Evolutionary conservation across 2,329 filamentous ascomycete genomes (phyloP).

Genomic region (Plectosphaerella sp.): DNA sequence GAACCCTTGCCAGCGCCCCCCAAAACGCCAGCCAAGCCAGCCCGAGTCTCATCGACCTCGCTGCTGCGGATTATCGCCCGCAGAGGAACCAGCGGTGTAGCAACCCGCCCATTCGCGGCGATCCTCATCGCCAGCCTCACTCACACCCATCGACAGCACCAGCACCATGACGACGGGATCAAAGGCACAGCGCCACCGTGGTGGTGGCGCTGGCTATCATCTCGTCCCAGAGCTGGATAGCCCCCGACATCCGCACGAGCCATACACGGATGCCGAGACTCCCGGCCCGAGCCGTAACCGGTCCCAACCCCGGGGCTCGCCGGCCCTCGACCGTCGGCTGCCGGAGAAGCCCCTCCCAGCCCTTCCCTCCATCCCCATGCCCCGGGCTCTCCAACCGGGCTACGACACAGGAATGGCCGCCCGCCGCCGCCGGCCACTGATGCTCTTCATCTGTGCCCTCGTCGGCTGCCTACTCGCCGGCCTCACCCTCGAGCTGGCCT

Average conservation of each 20-base stretch:
- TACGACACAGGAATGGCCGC: conserved; percentile 3
- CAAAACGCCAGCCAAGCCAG: no score
- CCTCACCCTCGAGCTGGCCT: conserved; percentile 26
- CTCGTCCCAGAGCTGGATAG: neutral
- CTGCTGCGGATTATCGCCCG: no score
- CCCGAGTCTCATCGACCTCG: no score
- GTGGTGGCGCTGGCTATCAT: neutral
- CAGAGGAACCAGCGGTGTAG: no score
- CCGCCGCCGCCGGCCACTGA: conserved; percentile 12
- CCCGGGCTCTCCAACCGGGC: neutral
- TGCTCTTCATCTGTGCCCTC: conserved; percentile 16
- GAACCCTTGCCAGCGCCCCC: no score
- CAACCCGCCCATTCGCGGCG: no score
- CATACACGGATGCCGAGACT: neutral
- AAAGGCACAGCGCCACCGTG: neutral
- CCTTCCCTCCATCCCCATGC: conserved; percentile 6
- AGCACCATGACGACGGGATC: neutral
- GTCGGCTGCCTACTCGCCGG: conserved; percentile 29
- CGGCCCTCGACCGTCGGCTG: neutral
- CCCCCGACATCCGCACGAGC: neutral
- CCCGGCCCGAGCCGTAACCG: neutral
- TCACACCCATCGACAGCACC: neutral
- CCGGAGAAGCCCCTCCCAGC: conserved; percentile 12
- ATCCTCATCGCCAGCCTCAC: no score
- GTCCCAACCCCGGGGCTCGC: no score